These are phyloP conservation scores for Cercospora sesami DNA, from an alignment of 2,329 filamentous ascomycete genomes.

Conservation along the genomic window DNA sequence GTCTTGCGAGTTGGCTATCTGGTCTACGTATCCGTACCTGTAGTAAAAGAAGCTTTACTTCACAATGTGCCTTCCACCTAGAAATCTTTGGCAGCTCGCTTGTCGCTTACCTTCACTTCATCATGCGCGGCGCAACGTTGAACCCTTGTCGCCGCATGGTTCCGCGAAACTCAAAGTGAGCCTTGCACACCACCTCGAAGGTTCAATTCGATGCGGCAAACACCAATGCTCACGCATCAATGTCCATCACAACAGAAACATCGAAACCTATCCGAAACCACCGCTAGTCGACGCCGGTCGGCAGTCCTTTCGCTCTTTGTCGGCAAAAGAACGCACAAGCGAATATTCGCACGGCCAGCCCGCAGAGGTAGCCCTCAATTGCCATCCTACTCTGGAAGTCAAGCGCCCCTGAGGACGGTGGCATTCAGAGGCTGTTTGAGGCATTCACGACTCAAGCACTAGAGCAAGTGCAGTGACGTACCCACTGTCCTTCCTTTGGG, in stretches of 20 bases:
- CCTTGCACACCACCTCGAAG: neutral
- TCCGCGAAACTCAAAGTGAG: slow-evolving; percentile 5
- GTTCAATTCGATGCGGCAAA: neutral
- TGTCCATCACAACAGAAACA: neutral
- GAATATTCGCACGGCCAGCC: neutral
- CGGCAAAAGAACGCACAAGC: neutral
- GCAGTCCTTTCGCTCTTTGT: neutral
- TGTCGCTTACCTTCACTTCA: neutral
- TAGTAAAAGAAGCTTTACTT: neutral
- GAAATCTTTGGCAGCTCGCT: neutral
- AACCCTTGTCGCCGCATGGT: neutral
- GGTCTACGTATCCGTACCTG: neutral
- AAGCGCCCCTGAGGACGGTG: neutral
- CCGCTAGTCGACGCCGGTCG: neutral
- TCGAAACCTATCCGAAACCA: neutral
- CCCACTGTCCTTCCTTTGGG: neutral
- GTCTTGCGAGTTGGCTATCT: neutral
- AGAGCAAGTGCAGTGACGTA: neutral
- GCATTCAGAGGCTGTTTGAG: neutral
- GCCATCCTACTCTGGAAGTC: neutral
- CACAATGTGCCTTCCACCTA: neutral
- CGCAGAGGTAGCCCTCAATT: neutral
- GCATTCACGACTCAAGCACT: neutral
- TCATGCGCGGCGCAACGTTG: neutral
- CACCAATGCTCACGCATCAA: neutral